These are phyloP conservation scores for Penicillium herquei DNA, from an alignment of 495 filamentous ascomycete genomes.

Conservation along the genomic window DNA sequence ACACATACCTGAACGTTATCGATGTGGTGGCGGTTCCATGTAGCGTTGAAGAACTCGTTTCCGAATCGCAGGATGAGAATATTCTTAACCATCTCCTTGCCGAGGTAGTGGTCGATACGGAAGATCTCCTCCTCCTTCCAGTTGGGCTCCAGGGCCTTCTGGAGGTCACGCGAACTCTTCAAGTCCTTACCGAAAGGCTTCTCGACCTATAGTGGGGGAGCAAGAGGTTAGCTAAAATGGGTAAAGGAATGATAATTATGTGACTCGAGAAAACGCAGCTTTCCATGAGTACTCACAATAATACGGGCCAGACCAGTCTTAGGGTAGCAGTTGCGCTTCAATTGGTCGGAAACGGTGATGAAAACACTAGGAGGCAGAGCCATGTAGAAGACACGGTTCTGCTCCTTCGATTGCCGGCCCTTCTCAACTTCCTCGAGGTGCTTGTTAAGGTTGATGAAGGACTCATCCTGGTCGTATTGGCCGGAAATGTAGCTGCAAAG, in stretches of 20 bases:
- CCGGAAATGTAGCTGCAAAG: slow-evolving; percentile 92
- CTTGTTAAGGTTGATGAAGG: slow-evolving; percentile 82
- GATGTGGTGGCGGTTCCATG: slow-evolving; percentile 99
- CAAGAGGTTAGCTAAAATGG: slow-evolving; percentile 6
- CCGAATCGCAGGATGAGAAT: slow-evolving; percentile 97
- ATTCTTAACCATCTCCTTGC: slow-evolving; percentile 99
- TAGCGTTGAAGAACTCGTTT: slow-evolving; percentile 98
- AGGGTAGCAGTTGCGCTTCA: slow-evolving; percentile 97
- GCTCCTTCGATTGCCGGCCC: slow-evolving; percentile 64
- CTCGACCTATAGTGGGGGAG: slow-evolving; percentile 66
- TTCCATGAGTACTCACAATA: slow-evolving; percentile 60
- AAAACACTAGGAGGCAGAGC: slow-evolving; percentile 97
- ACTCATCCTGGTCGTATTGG: slow-evolving; percentile 96
- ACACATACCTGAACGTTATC: slow-evolving; percentile 75
- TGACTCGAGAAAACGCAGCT: not conserved
- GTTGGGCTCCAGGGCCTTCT: slow-evolving; percentile 92
- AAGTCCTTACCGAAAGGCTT: slow-evolving; percentile 99
- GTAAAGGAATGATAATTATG: not conserved
- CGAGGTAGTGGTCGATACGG: slow-evolving; percentile 99
- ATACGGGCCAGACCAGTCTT: slow-evolving; percentile 83
- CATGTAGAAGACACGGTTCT: slow-evolving; percentile 98
- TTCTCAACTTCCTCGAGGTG: slow-evolving; percentile 89
- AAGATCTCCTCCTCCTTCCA: slow-evolving; percentile 99
- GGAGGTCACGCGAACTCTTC: slow-evolving; percentile 86
- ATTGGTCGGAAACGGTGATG: slow-evolving; percentile 91